phyloP scores from a whole-genome alignment of 2,329 filamentous ascomycete species.

The Monilinia vaccinii-corymbosi region DNA sequence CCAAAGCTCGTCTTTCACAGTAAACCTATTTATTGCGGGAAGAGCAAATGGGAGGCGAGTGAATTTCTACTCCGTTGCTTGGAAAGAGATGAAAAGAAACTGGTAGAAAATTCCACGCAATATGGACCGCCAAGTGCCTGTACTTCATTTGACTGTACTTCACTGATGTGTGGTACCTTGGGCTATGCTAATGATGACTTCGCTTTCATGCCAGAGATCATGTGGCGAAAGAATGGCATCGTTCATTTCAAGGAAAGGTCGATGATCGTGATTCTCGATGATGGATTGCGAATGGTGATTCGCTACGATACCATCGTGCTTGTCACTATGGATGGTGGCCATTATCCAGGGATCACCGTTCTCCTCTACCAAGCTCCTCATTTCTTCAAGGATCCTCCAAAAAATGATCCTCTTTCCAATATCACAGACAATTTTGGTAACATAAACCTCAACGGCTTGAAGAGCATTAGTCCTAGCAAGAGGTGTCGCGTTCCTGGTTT shows the following conservation, averaged over 20 bases:
- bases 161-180: conserved; percentile 37
- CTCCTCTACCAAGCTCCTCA: conserved; percentile 43
- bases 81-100: conserved; percentile 17
- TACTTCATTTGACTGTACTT: conserved; percentile 28
- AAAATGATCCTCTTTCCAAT: conserved; percentile 8
- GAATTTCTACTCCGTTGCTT: conserved; percentile 18
- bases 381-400: conserved; percentile 32
- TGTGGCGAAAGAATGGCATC: conserved; percentile 33
- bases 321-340: conserved; percentile 36
- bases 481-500: conserved; percentile 28
- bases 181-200: conserved; percentile 31
- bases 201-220: conserved; percentile 34
- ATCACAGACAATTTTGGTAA: conserved; percentile 1
- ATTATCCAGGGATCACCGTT: conserved; percentile 36
- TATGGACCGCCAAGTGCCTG: conserved; percentile 15
- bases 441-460: background rate
- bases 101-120: background rate
- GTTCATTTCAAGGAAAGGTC: conserved; percentile 31
- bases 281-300: conserved; percentile 40
- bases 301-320: conserved; percentile 10
- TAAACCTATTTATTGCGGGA: conserved; percentile 20
- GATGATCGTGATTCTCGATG: conserved; percentile 33
- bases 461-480: conserved; percentile 17
- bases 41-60: conserved; percentile 20
- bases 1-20: conserved; percentile 14